Percentiles rank a stretch among this genome's conserved stretches.
Conservation (phyloP, 2,329 filamentous ascomycete genomes). For the Fusarium succisae region DNA sequence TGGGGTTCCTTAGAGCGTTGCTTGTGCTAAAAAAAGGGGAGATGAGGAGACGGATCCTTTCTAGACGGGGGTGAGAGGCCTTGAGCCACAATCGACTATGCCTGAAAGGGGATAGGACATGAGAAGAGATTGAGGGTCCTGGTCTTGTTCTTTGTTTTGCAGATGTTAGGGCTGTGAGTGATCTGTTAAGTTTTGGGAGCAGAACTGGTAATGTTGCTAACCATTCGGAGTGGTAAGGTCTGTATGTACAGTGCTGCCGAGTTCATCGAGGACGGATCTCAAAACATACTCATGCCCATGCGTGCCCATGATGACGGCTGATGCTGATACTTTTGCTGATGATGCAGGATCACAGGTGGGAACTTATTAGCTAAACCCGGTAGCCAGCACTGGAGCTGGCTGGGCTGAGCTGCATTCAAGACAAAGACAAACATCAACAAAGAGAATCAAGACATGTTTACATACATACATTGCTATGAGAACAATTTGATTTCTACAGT, state of each 20-base stretch:
- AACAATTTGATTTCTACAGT: background rate
- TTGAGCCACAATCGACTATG: conserved; percentile 20
- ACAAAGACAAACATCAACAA: background rate
- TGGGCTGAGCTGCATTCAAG: background rate
- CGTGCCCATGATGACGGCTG: conserved; percentile 4
- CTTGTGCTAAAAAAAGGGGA: conserved; percentile 33
- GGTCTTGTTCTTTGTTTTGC: background rate
- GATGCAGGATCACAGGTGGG: conserved; percentile 14
- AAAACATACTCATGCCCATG: background rate
- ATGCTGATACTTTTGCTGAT: conserved; percentile 13
- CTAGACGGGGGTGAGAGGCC: background rate
- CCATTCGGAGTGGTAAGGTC: background rate
- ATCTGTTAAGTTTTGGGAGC: background rate
- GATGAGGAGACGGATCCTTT: conserved; percentile 20
- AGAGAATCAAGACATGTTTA: background rate
- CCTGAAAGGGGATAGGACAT: conserved; percentile 1
- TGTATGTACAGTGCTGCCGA: background rate
- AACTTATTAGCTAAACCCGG: conserved; percentile 2
- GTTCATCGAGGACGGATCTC: background rate
- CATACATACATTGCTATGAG: background rate
- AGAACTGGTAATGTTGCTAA: background rate
- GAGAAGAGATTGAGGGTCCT: conserved; percentile 26
- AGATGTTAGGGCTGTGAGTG: conserved; percentile 11
- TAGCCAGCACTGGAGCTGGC: conserved; percentile 6
- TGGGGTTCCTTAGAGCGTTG: conserved; percentile 13